Percentiles rank a stretch among this genome's conserved stretches.
Conservation (phyloP, 2,329 filamentous ascomycete genomes). For the Trichoderma hamatum region DNA sequence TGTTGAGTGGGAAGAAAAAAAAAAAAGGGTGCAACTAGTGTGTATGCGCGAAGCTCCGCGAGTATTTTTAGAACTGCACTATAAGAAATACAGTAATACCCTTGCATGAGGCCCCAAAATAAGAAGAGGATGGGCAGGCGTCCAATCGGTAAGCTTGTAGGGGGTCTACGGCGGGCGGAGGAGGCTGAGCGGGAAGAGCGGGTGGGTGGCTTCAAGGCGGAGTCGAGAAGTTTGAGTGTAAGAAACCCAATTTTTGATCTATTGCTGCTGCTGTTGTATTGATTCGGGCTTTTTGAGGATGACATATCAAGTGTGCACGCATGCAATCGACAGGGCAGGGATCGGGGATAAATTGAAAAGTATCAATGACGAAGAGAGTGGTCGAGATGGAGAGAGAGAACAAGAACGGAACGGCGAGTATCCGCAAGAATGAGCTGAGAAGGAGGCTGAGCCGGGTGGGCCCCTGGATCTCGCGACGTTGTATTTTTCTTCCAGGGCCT, state of each 20-base stretch:
- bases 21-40: neutral
- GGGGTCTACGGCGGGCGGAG: conserved; percentile 17
- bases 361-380: neutral
- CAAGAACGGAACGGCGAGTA: neutral
- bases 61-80: conserved; percentile 21
- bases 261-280: neutral
- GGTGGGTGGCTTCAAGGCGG: conserved; percentile 2
- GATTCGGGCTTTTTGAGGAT: neutral
- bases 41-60: neutral
- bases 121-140: neutral
- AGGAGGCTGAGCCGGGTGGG: conserved; percentile 6
- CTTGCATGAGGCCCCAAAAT: neutral
- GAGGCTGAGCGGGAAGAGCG: conserved; percentile 17
- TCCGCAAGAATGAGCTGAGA: neutral
- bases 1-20: neutral
- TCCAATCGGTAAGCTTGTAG: conserved; percentile 4
- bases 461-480: neutral
- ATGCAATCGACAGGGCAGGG: neutral
- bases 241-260: neutral
- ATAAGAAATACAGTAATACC: neutral
- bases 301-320: neutral
- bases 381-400: neutral
- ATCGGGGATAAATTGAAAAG: neutral
- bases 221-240: neutral
- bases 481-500: neutral